These are phyloP conservation scores for Mimosa pudica DNA, from an alignment of 306 rosid species.

Conservation along the genomic window DNA sequence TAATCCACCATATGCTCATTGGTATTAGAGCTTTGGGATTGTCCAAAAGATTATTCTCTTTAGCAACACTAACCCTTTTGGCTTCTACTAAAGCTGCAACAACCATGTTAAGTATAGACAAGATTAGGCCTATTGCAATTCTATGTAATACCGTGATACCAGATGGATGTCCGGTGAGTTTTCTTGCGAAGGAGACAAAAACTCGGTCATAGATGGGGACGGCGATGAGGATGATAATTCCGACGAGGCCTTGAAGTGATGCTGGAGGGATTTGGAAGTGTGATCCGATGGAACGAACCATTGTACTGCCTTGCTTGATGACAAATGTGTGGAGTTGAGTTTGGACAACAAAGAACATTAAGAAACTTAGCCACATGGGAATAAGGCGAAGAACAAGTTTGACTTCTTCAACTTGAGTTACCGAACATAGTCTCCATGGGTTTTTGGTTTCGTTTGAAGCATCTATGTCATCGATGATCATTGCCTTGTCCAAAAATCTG, in stretches of 20 bases:
- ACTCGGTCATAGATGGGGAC: conserved; percentile 48
- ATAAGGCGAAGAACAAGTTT: not conserved
- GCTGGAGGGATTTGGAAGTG: not conserved
- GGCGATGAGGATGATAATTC: conserved; percentile 27
- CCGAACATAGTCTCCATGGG: not conserved
- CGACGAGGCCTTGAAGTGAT: not conserved
- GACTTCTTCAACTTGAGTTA: not conserved
- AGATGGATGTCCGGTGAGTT: conserved; percentile 43
- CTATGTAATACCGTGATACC: conserved; percentile 75
- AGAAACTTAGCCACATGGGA: not conserved
- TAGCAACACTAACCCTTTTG: conserved; percentile 56
- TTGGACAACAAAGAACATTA: conserved; percentile 6
- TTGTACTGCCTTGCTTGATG: conserved; percentile 1
- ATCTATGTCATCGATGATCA: not conserved
- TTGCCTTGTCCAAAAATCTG: not conserved
- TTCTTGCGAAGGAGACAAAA: conserved; percentile 42
- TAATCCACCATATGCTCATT: conserved; percentile 71
- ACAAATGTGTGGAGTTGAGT: not conserved
- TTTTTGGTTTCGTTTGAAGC: not conserved
- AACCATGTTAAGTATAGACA: conserved; percentile 60
- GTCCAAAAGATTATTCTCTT: conserved; percentile 44
- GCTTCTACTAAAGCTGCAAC: conserved; percentile 58
- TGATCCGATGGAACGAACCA: not conserved
- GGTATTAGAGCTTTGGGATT: conserved; percentile 51
- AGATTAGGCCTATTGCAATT: conserved; percentile 56